Percentiles rank a stretch among this genome's conserved stretches.
phyloP scores from a whole-genome alignment of 2,329 filamentous ascomycete genomes.

The Fusarium vanettenii region DNA sequence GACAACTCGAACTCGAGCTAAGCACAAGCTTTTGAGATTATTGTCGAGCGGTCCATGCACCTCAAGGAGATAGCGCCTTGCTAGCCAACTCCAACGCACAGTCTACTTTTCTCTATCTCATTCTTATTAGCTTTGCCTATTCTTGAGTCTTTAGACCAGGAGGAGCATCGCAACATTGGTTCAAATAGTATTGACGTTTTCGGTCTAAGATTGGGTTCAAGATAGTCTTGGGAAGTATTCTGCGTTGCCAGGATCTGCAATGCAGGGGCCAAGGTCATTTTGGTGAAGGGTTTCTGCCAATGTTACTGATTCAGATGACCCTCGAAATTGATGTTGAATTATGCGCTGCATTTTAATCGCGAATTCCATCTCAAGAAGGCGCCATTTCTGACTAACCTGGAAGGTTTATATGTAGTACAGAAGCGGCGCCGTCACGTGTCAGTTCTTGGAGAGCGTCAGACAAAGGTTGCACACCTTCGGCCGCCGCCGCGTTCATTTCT shows the following conservation, averaged over 20 bases:
- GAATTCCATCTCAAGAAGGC: background rate
- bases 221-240: background rate
- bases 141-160: background rate
- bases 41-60: background rate
- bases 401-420: background rate
- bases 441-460: background rate
- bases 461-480: background rate
- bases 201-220: background rate
- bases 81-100: background rate
- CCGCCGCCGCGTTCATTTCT: background rate
- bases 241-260: background rate
- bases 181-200: background rate
- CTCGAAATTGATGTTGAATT: background rate
- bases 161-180: background rate
- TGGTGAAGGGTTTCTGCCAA: no score
- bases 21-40: background rate
- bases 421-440: background rate
- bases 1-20: background rate
- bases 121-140: background rate
- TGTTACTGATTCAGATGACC: no score
- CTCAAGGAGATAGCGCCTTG: background rate
- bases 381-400: background rate
- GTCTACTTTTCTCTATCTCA: background rate
- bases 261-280: background rate
- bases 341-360: background rate